Evolutionary conservation across 139 green algal genomes (phyloP).

Genomic region (Chlamydomonas urium): DNA sequence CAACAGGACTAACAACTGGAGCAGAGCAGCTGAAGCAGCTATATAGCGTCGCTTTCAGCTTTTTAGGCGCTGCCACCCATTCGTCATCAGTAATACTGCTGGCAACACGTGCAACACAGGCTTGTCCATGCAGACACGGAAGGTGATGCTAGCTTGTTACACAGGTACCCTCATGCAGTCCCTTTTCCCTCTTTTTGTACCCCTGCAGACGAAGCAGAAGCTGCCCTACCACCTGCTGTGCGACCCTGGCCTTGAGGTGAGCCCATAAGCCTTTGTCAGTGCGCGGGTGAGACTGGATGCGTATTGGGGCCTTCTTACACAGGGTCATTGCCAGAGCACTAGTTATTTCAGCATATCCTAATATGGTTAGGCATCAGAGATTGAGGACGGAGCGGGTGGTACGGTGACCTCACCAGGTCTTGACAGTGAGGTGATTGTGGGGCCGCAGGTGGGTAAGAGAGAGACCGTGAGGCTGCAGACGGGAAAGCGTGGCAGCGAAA

Average conservation of each 20-base stretch:
- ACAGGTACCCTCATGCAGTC: no score
- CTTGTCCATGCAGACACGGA: no score
- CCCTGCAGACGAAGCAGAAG: constrained; percentile 9
- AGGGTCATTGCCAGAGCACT: no score
- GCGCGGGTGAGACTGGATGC: background rate
- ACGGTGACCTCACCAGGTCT: background rate
- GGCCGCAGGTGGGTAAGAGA: background rate
- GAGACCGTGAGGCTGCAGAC: background rate
- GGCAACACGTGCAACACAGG: no score
- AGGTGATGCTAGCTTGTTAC: no score
- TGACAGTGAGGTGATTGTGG: background rate
- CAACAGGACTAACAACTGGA: no score
- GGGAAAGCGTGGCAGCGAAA: background rate
- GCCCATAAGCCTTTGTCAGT: background rate
- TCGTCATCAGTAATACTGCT: no score
- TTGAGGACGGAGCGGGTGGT: no score
- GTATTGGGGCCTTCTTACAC: no score
- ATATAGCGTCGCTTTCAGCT: no score
- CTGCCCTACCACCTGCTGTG: constrained; percentile 29
- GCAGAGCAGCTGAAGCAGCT: no score
- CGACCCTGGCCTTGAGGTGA: constrained; percentile 17
- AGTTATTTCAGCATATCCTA: background rate
- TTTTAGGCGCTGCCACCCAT: no score
- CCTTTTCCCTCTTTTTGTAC: background rate
- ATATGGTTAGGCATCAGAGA: background rate